Percentiles rank a stretch among this genome's conserved stretches.
These are phyloP conservation scores for Neopestalotiopsis rosae DNA, from an alignment of 2,329 filamentous ascomycete genomes.

Conservation along the genomic window DNA sequence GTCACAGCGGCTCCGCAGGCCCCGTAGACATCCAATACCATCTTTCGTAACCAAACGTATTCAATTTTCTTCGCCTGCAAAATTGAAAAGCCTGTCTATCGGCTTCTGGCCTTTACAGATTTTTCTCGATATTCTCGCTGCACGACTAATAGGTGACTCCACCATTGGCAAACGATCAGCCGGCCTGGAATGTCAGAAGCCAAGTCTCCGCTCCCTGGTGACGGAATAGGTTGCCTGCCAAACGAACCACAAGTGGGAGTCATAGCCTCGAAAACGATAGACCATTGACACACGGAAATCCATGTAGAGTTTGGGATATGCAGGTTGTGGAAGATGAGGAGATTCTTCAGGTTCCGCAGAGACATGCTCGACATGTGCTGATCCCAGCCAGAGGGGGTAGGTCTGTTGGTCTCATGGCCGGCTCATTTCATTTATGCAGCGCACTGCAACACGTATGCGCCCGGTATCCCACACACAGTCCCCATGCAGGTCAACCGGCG, in stretches of 20 bases:
- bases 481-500: constrained; percentile 9
- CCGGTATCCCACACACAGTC: background rate
- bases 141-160: background rate
- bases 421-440: constrained; percentile 18
- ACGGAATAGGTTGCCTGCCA: constrained; percentile 7
- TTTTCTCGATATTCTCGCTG: background rate
- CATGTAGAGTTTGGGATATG: constrained; percentile 10
- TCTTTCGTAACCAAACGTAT: background rate
- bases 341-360: background rate
- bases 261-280: constrained; percentile 8
- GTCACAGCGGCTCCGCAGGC: background rate
- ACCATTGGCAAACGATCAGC: background rate
- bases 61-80: background rate
- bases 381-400: constrained; percentile 18
- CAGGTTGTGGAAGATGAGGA: constrained; percentile 1
- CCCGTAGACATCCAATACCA: background rate
- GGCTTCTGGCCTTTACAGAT: background rate
- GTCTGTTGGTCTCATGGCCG: constrained; percentile 10
- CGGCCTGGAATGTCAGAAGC: background rate
- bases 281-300: constrained; percentile 17
- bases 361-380: constrained; percentile 17
- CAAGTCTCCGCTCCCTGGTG: background rate
- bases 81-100: background rate
- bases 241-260: constrained; percentile 8
- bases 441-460: background rate